Evolutionary conservation across 306 rosid genomes (phyloP).

Genomic region (Quercus berberidifolia): DNA sequence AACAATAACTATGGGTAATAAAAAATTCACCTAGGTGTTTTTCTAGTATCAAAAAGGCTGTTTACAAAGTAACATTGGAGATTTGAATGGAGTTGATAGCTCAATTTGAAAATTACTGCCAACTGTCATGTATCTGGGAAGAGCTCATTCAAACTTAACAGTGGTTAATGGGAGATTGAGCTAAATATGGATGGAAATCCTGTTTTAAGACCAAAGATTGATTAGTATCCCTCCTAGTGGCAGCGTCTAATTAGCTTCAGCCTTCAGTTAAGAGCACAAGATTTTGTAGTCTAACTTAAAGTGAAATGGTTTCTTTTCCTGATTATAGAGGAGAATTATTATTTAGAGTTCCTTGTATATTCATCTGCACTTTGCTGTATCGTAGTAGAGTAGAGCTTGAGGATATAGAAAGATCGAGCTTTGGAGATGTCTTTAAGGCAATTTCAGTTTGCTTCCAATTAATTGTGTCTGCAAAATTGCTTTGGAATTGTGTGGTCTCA

Average conservation of each 20-base stretch:
- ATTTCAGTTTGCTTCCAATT: neutral
- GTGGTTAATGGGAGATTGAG: neutral
- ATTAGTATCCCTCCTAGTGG: neutral
- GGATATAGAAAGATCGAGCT: neutral
- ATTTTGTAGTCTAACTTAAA: neutral
- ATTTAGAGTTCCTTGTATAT: neutral
- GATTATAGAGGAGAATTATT: neutral
- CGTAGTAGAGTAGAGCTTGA: neutral
- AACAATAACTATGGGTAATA: neutral
- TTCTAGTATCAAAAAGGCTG: neutral
- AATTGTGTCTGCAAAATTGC: neutral
- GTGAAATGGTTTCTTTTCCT: neutral
- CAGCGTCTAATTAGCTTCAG: neutral
- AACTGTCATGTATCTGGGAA: neutral
- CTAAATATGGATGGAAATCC: neutral
- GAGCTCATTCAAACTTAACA: no score
- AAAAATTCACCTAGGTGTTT: neutral
- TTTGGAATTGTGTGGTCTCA: slow-evolving; percentile 26
- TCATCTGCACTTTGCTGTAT: neutral
- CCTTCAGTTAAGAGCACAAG: no score
- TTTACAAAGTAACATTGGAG: neutral
- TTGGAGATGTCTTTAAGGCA: neutral
- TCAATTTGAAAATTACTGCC: neutral
- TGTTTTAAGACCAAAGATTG: neutral
- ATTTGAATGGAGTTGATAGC: neutral